Evolutionary conservation across 106 monocot species (phyloP), one percentile per base, ranked within the genome.

Genomic region (Posidonia australis): DNA sequence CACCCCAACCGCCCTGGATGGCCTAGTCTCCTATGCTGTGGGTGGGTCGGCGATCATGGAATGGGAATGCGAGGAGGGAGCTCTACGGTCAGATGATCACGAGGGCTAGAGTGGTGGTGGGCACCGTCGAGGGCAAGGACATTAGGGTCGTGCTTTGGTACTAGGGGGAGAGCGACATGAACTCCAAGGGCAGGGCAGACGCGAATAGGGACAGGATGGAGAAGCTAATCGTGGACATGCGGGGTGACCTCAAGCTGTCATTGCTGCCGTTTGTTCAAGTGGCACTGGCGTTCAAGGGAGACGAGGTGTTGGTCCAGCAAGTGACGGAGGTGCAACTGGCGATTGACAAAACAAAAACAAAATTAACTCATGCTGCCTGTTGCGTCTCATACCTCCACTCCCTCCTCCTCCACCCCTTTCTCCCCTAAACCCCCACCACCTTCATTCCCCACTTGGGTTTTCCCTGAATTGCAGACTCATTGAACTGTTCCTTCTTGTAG

Each of bases 111-210:
- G 17, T 12, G 27, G 61, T 61, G 49, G 59, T 67, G 75, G 49
- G 17, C 51, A 19, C 13, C 24, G 75, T 62, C 18, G 6, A 12
- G 19, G 47, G 58, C 36, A 44, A 9, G 14, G 46, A 10, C 30
- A 36, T 75, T 18, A 62, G 12, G 60, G 75, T 60, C 25, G 23
- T 75, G 62, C 51, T 75, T n/a, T 75, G 75, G 75, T 89, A 79
- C 57, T 84, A 89, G 28, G 88, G 88, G 46, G 88, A 89, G 77
- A 89, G 81, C 63, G 88, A 89, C 30, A 82, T 84, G 23, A 31
- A 61, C 14, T 16, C 46, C 20, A 27, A 43, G 22, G 62, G 4
- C 43, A 70, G 79, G 14, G 84, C 88, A 2, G 64, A 63, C 44
- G 58, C 55, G 9, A 82, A 89, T 36, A 59, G 30, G 41, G 60